These are phyloP conservation scores for Melastoma malabathricum DNA, from an alignment of 345 rosid genomes.

Conservation along the genomic window DNA sequence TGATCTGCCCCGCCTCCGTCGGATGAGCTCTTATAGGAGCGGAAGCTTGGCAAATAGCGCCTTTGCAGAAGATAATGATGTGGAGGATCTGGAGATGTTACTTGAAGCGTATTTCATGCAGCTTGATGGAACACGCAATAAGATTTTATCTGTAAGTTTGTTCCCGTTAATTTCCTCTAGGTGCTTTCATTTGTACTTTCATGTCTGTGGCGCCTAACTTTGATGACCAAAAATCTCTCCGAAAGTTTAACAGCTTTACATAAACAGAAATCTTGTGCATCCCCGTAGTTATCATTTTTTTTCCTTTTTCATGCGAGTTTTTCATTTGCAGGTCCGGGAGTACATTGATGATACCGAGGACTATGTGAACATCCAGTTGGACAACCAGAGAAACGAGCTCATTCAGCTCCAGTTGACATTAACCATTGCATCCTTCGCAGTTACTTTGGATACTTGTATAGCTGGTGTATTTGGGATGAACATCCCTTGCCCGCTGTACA, in stretches of 20 bases:
- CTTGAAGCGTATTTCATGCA: conserved; percentile 94
- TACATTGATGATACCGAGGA: conserved; percentile 94
- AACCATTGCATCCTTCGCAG: conserved; percentile 69
- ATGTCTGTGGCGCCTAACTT: too few relatives aligned
- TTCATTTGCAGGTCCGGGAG: conserved; percentile 59
- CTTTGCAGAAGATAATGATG: conserved; percentile 40
- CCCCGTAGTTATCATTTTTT: too few relatives aligned
- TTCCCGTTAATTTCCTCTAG: neutral
- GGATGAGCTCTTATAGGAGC: conserved; percentile 43
- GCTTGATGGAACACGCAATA: conserved; percentile 86
- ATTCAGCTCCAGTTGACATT: conserved; percentile 73
- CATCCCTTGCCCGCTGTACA: conserved; percentile 42
- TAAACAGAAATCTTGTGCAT: too few relatives aligned
- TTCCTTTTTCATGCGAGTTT: neutral
- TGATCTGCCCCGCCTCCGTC: conserved; percentile 21
- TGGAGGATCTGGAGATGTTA: conserved; percentile 87
- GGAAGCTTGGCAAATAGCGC: conserved; percentile 49
- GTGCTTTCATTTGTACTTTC: neutral
- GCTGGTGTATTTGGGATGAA: conserved; percentile 67
- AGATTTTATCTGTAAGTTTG: conserved; percentile 66
- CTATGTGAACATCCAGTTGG: conserved; percentile 80
- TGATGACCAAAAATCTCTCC: too few relatives aligned
- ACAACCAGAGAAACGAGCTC: conserved; percentile 81
- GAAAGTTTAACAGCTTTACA: too few relatives aligned
- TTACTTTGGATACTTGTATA: conserved; percentile 53